A percentile compares a stretch with the other conserved stretches of the same genome.
phyloP scores from a whole-genome alignment of 768 basidiomycete genomes.

The Infundibulicybe gibba region DNA sequence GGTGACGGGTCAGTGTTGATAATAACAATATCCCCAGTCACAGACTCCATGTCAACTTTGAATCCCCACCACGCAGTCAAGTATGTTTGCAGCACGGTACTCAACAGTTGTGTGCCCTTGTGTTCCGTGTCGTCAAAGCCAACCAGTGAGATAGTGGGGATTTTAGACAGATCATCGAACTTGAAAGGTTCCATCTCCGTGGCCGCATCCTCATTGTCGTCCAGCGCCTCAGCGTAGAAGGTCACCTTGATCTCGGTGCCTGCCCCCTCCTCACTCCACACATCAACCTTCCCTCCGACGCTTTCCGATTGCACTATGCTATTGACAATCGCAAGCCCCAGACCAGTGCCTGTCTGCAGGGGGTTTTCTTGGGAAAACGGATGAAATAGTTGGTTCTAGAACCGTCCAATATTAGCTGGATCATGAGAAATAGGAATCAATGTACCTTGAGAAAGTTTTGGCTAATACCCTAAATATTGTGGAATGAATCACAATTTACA shows the following conservation, averaged over 20 bases:
- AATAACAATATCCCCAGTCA: conserved; percentile 69
- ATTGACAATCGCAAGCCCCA: conserved; percentile 94
- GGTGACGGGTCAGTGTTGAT: conserved; percentile 73
- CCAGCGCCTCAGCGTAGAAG: conserved; percentile 66
- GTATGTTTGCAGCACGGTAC: conserved; percentile 59
- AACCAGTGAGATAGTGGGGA: conserved; percentile 60
- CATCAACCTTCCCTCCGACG: conserved; percentile 89
- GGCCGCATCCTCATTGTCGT: conserved; percentile 29
- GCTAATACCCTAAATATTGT: conserved; percentile 69
- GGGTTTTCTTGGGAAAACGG: conserved; percentile 98
- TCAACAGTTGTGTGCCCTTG: conserved; percentile 66
- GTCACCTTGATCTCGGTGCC: conserved; percentile 91
- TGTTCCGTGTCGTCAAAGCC: conserved; percentile 66
- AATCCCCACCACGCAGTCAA: conserved; percentile 79
- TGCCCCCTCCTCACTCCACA: conserved; percentile 85
- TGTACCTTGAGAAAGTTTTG: conserved; percentile 84
- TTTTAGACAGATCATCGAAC: conserved; percentile 31
- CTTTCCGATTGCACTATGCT: conserved; percentile 85
- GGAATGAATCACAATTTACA: conserved; percentile 1
- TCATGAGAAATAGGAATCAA: conserved; percentile 1
- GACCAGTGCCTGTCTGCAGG: conserved; percentile 86
- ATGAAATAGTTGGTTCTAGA: conserved; percentile 89
- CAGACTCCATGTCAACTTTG: conserved; percentile 32
- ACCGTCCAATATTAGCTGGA: conserved; percentile 3
- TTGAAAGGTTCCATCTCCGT: conserved; percentile 44